Evolutionary conservation across 2,329 filamentous ascomycete genomes (phyloP), one percentile per base, ranked within the genome.

Genomic region (Onygena corvina): DNA sequence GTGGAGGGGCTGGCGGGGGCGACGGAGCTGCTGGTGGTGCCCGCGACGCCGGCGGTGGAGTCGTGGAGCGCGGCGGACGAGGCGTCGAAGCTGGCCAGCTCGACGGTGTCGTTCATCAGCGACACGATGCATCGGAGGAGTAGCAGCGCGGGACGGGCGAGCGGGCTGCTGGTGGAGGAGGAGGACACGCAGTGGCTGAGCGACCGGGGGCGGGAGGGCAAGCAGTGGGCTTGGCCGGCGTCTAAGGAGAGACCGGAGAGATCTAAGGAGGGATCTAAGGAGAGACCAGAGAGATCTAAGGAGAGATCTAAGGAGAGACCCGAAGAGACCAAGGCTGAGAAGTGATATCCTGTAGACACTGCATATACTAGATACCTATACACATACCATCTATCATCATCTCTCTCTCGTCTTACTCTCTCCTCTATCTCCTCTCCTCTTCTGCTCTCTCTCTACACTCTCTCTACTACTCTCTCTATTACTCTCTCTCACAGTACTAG

Each of bases 171-270:
- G 20, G 54, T 60, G 12, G 58, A 60, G 51, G 57, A 60, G 48
- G 58, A 59, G 46, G 57, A 60, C 47, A 53, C 51, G 29, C 52
- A 52, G 20, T 59, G 58, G 58, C 36, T 60, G 34, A 56, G 57
- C 30, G 50, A 59, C 38, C 50, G 49, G 14, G 56, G 54, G 2
- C 53, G 47, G 25, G 48, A 58, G 33, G 58, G 57, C 11, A 58
- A 57, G 46, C 52, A 53, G 9, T 59, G 53, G 52, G 40, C 50
- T 16, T 55, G 54, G 53, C 40, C 52, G 18, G 51, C 52, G 2
- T 47, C 49, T n/a, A n/a, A n/a, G n/a, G n/a, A n/a, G n/a, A n/a
- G n/a, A n/a, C n/a, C n/a, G n/a, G n/a, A n/a, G 6, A 50, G 50
- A 7, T 52, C 52, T 14, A 54, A 50, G 29, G 51, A 48, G 29